These are phyloP conservation scores for Fonsecaea monophora DNA, from an alignment of 2,329 filamentous ascomycete genomes.

Conservation along the genomic window DNA sequence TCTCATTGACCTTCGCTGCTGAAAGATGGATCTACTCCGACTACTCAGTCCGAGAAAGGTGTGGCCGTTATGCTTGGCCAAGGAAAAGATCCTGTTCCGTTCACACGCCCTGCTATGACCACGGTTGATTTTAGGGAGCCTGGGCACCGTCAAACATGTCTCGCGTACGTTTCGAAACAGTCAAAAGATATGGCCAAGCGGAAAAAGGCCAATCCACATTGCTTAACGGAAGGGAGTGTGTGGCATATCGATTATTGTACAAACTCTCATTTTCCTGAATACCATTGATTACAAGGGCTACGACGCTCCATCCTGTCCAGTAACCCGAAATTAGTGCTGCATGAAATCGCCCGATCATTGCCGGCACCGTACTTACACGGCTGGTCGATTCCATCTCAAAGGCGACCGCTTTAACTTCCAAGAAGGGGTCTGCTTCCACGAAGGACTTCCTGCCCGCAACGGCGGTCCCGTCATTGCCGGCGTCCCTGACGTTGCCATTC, in stretches of 20 bases:
- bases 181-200: background rate
- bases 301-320: background rate
- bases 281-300: background rate
- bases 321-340: background rate
- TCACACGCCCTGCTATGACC: background rate
- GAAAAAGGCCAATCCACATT: background rate
- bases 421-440: slow-evolving; percentile 25
- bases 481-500: slow-evolving; percentile 21
- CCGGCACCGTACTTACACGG: background rate
- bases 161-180: background rate
- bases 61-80: too few species aligned
- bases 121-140: background rate
- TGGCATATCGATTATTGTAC: background rate
- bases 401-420: slow-evolving; percentile 30
- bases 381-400: slow-evolving; percentile 27
- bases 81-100: background rate
- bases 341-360: background rate
- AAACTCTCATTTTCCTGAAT: background rate
- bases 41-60: too few species aligned
- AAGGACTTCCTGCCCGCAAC: slow-evolving; percentile 23
- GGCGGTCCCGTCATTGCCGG: slow-evolving; percentile 25
- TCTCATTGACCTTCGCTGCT: too few species aligned
- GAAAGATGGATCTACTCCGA: too few species aligned
- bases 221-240: background rate
- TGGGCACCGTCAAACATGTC: background rate